Evolutionary conservation across 2,329 filamentous ascomycete species (phyloP).

Genomic region (Epicoccum nigrum): DNA sequence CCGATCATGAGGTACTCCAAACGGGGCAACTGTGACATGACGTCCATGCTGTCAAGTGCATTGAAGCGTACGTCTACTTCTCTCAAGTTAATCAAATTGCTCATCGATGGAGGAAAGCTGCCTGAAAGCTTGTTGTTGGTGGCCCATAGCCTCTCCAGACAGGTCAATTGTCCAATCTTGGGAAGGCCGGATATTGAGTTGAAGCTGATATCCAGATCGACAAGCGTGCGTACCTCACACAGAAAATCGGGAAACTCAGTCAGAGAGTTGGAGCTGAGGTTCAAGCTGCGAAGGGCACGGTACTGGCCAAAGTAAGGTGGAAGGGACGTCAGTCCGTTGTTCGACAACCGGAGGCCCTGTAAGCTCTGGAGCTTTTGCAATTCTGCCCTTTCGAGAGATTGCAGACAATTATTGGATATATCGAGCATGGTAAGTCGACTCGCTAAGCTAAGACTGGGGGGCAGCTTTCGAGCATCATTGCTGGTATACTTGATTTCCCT

Average conservation of each 20-base stretch:
- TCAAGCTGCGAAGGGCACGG: constrained; percentile 78
- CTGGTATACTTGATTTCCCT: constrained; percentile 95
- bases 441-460: constrained; percentile 81
- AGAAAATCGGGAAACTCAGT: constrained; percentile 84
- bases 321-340: constrained; percentile 82
- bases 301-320: constrained; percentile 85
- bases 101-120: constrained; percentile 74
- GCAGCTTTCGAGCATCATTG: constrained; percentile 87
- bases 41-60: constrained; percentile 83
- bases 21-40: constrained; percentile 81
- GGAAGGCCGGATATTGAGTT: constrained; percentile 84
- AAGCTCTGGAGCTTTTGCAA: constrained; percentile 76
- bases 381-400: constrained; percentile 84
- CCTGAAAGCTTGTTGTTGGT: constrained; percentile 91
- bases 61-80: constrained; percentile 97
- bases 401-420: constrained; percentile 90
- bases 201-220: constrained; percentile 96
- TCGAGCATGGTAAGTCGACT: constrained; percentile 85
- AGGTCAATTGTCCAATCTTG: constrained; percentile 77
- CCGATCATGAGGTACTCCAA: constrained; percentile 88
- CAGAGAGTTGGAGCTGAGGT: constrained; percentile 92
- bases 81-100: constrained; percentile 75
- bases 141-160: constrained; percentile 87
- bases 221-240: constrained; percentile 78
- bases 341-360: constrained; percentile 89